Base-by-base conservation (phyloP, 2,329 filamentous ascomycete species). In the Colletotrichum chrysophilum region DNA sequence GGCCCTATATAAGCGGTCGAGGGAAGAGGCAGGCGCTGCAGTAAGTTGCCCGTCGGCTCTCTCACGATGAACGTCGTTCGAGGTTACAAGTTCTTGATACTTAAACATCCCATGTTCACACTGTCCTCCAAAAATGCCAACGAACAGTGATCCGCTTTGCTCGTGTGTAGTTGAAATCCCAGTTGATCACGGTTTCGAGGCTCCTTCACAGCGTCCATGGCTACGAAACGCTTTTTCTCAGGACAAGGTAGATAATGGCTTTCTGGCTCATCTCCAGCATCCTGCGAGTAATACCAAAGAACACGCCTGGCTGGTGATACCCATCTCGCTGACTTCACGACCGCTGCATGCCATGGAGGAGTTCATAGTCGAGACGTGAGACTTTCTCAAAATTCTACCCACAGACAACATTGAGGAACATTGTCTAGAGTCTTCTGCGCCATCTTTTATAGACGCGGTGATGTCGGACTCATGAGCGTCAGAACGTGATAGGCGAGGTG, bases 201-300 rank as follows among this genome's bases (percentile, higher is more conserved):
- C 2, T 0, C 4, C 38, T 43, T n/a, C 8, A 6, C 16, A 10
- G 38, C 16, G 16, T 43, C 30, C 30, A 32, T 32, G 4, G 30
- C 30, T 5, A 32, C 12, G 4, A 32, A 5, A 32, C 30, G 30
- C 4, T 32, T 32, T 32, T 43, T 43, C 38, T 43, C 18, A 43
- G 0, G 0, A 43, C 10, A 43, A 0, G 38, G 38, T 0, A 43
- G 0, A 43, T 1, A n/a, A 43, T 0, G 38, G 38, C 38, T 43
- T n/a, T 12, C 38, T 43, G 4, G 9, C 38, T 48, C 43, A 48
- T 48, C 43, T 48, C 10, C 6, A 1, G 43, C 10, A 13, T 13
- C 10, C 10, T 7, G 0, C 0, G 43, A 48, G 9, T 48, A 21
- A 48, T 48, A 13, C n/a, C 12, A 21, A 48, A 0, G 43, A 48